phyloP scores from a whole-genome alignment of 2,329 filamentous ascomycete genomes.

The Phialophora tarda region DNA sequence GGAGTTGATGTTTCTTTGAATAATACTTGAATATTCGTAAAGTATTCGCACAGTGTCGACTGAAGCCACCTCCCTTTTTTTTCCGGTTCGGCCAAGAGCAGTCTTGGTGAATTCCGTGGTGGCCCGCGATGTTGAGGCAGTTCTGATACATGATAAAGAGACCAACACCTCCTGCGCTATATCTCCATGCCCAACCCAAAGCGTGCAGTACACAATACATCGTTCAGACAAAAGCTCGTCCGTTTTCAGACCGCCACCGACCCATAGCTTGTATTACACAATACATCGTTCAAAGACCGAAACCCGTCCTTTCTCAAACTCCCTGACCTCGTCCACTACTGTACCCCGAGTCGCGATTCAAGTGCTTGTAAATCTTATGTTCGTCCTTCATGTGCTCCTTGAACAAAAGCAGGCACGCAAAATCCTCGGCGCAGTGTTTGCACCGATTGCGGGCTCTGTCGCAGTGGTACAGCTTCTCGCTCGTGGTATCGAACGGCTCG shows the following conservation, averaged over 20 bases:
- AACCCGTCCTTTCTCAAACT: background rate
- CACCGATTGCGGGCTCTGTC: constrained; percentile 2
- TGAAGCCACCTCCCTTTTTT: too few species aligned
- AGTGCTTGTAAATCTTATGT: background rate
- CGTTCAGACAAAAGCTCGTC: background rate
- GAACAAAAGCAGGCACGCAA: background rate
- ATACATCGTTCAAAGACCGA: background rate
- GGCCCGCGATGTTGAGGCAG: too few species aligned
- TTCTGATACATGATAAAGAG: too few species aligned
- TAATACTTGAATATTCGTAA: too few species aligned
- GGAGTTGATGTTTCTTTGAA: too few species aligned
- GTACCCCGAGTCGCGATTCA: background rate
- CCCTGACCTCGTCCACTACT: background rate
- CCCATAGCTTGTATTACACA: background rate
- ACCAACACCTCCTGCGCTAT: too few species aligned
- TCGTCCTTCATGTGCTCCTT: background rate
- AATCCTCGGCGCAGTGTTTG: background rate
- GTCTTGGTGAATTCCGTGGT: too few species aligned
- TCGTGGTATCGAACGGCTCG: constrained; percentile 2
- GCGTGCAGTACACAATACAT: background rate
- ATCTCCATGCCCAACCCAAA: background rate
- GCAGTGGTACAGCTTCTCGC: constrained; percentile 9
- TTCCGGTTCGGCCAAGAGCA: too few species aligned
- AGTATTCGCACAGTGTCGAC: too few species aligned
- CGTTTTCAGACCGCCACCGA: background rate